Base-by-base conservation (phyloP, 768 basidiomycete species). In the Amanita polypyramis region DNA sequence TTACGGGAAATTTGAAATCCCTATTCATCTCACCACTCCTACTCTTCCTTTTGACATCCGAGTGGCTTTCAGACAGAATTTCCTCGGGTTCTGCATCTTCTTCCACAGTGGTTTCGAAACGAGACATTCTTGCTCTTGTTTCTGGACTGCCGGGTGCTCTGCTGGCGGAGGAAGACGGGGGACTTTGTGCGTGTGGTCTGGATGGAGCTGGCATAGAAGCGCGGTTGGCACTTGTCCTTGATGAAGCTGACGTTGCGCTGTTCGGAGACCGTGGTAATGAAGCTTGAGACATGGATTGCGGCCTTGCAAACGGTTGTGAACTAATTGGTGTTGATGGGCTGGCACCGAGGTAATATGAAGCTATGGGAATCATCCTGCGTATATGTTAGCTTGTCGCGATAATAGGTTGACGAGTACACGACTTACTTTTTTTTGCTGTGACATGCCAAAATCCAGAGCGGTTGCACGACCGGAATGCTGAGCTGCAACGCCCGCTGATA, bases 401-500 rank as follows among this genome's bases (percentile, higher is more conserved):
- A 52, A 10, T 3, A 27, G 34, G 15, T 32, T 15, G 45, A 5
- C 21, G 25, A 44, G 25, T 7, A 34, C 42, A 19, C 7, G 45
- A 52, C 80, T 52, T 53, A 92, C 91, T 83, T 87, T 59, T 83
- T 82, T 60, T 95, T 89, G 0, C 77, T 62, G 43, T 84, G 77
- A 60, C 95, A 97, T 0, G 95, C 91, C 27, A 97, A 62, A 54
- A 98, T 75, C 95, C 96, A 98, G 39, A 87, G 82, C 1, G 95
- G 95, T 52, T 92, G 86, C 1, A 98, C 92, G 43, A 98, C 81
- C 0, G 96, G 96, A 50, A 98, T 90, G 49, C 88, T 93, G 38
- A 94, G 72, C 64, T 94, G 91, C 48, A 94, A 65, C 2, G 95
- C 96, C n/a, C 92, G 79, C 59, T 97, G 92, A 61, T 97, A 98